Percentiles rank a stretch among this genome's conserved stretches.
These are phyloP conservation scores for Dimargaris xerosporica DNA, from an alignment of 192 early-diverging fungal species.

Conservation along the genomic window DNA sequence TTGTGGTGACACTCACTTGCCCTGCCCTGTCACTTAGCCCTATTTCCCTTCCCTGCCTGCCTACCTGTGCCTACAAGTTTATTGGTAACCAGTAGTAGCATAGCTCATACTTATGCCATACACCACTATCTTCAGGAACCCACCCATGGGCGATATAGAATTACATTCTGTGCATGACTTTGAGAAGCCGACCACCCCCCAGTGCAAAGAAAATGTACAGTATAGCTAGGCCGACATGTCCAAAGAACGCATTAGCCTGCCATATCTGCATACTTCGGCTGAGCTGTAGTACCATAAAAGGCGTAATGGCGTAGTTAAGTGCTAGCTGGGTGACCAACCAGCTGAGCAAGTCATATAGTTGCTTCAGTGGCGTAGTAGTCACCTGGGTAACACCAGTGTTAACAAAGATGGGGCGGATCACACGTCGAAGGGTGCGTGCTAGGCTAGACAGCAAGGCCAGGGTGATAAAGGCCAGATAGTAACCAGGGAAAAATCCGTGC, in stretches of 20 bases:
- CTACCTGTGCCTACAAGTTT: too few species aligned
- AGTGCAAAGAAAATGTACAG: too few species aligned
- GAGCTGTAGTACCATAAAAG: slow-evolving; percentile 52
- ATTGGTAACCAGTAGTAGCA: too few species aligned
- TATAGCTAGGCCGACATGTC: too few species aligned
- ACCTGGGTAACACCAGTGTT: slow-evolving; percentile 17
- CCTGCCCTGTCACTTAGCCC: too few species aligned
- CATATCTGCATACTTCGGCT: slow-evolving; percentile 38
- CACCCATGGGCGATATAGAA: too few species aligned
- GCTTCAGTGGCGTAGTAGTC: slow-evolving; percentile 16
- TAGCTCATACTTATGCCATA: too few species aligned
- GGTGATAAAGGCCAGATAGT: slow-evolving; percentile 37
- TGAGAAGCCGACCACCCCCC: too few species aligned
- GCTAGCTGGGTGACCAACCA: slow-evolving; percentile 44
- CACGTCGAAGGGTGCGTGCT: slow-evolving; percentile 33
- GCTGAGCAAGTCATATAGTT: slow-evolving; percentile 54
- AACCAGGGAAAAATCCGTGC: slow-evolving; percentile 90
- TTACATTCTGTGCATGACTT: too few species aligned
- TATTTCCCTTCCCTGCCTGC: too few species aligned
- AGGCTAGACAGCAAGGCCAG: slow-evolving; percentile 19
- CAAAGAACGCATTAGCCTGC: slow-evolving; percentile 41
- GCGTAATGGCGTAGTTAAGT: slow-evolving; percentile 50
- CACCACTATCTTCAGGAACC: too few species aligned
- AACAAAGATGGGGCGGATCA: slow-evolving; percentile 43
- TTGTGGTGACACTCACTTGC: too few species aligned